Base-by-base conservation (phyloP, 2,329 filamentous ascomycete species). In the Taxawa tesnikishii region DNA sequence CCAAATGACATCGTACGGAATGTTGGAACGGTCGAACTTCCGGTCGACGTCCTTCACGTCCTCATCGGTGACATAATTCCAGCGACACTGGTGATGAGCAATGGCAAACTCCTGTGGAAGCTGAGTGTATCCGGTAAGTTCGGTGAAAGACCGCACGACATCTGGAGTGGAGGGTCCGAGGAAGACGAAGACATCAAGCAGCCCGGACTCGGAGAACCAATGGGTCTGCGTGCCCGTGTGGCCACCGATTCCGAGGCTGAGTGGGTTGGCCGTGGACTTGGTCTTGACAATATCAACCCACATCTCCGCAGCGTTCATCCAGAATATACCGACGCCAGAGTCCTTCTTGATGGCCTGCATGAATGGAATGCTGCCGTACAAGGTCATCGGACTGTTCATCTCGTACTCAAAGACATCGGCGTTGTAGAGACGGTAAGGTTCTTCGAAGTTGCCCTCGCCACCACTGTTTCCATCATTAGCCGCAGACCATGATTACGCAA, bases 1-100 rank as follows among this genome's bases (percentile, higher is more conserved):
- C 90, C 90, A 98, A 48, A 98, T 98, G 42, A 96, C 83, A 58
- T 98, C 90, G 61, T 96, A 98, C 0, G 90, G 90, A 33, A 98
- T 94, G 52, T 83, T 79, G 59, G 78, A 75, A 62, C 90, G 92
- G 63, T 96, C 87, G 63, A 98, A 94, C 55, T 92, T 93, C 43
- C 82, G 77, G 54, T 96, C 87, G 26, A 98, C 88, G 49, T 96
- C 87, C 56, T 83, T 92, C 37, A 98, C 87, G 58, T 98, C 90
- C 42, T 94, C 85, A 47, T 94, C 88, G 1, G 84, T 92, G 35
- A 94, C 79, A 53, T 98, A 98, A 61, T 98, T 98, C 90, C 90
- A 98, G 46, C 90, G 81, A 56, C 90, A 96, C 56, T 98, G 90
- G 51, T 98, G 90, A 58, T 96, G 94, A 9, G 75, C 90, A 43